phyloP scores from a whole-genome alignment of 768 basidiomycete species.

The Pseudohyphozyma bogoriensis region DNA sequence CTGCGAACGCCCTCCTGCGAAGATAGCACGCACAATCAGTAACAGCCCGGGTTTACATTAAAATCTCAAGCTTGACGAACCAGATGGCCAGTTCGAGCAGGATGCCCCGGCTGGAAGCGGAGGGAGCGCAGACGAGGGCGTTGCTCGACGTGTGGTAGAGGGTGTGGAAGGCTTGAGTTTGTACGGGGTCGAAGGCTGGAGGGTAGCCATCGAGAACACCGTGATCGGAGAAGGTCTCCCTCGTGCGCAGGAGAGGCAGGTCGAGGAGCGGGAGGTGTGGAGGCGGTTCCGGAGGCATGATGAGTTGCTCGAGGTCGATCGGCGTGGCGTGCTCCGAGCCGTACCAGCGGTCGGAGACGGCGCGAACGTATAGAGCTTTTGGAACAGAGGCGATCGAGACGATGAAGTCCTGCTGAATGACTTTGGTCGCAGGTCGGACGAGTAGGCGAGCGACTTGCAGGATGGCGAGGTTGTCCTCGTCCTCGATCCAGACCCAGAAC shows the following conservation, averaged over 20 bases:
- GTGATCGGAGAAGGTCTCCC: conserved; percentile 63
- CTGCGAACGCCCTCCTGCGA: conserved; percentile 16
- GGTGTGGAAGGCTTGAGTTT: conserved; percentile 83
- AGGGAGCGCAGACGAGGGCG: conserved; percentile 64
- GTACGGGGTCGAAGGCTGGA: conserved; percentile 65
- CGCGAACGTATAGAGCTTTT: conserved; percentile 59
- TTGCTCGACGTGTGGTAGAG: conserved; percentile 58
- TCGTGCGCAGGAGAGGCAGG: conserved; percentile 53
- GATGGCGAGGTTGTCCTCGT: conserved; percentile 66
- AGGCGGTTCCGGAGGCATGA: conserved; percentile 53
- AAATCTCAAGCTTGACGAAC: conserved; percentile 43
- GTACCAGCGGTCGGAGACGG: conserved; percentile 84
- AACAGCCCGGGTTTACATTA: background rate
- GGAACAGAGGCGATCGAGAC: conserved; percentile 62
- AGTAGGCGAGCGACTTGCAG: conserved; percentile 65
- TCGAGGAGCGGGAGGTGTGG: conserved; percentile 38
- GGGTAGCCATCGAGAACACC: conserved; percentile 48
- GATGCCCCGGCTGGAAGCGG: conserved; percentile 68
- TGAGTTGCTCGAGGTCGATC: conserved; percentile 55
- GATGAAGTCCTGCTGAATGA: conserved; percentile 62
- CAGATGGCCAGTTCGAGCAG: conserved; percentile 61
- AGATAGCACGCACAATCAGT: background rate
- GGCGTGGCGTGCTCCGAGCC: conserved; percentile 68
- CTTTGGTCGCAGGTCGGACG: conserved; percentile 56
- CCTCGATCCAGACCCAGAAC: conserved; percentile 95